Evolutionary conservation across 345 rosid species (phyloP).

Genomic region (Gossypium thurberi): DNA sequence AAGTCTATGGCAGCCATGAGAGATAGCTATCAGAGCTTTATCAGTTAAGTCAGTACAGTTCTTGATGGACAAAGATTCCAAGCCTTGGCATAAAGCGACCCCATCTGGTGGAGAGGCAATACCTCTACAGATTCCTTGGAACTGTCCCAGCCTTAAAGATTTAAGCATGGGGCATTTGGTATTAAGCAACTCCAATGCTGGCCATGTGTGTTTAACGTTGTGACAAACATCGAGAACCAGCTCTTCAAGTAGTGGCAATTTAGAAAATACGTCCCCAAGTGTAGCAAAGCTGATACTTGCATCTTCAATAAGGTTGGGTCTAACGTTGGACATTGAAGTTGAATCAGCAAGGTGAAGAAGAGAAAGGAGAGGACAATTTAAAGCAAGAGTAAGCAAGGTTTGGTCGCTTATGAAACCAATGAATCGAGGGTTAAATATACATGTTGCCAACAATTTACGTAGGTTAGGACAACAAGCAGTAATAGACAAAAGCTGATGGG

Average conservation of each 20-base stretch:
- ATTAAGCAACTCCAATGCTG: slow-evolving; percentile 26
- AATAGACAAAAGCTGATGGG: slow-evolving; percentile 27
- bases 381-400: slow-evolving; percentile 24
- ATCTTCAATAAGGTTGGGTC: slow-evolving; percentile 23
- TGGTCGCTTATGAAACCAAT: slow-evolving; percentile 29
- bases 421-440: slow-evolving; percentile 27
- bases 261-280: slow-evolving; percentile 20
- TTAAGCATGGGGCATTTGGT: slow-evolving; percentile 26
- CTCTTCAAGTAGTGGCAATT: slow-evolving; percentile 32
- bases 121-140: slow-evolving; percentile 31
- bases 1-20: slow-evolving; percentile 25
- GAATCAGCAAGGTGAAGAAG: slow-evolving; percentile 34
- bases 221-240: slow-evolving; percentile 29
- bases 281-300: slow-evolving; percentile 14
- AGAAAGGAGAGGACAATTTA: slow-evolving; percentile 26
- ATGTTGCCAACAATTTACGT: slow-evolving; percentile 20
- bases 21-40: slow-evolving; percentile 30
- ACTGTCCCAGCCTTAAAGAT: slow-evolving; percentile 28
- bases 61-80: slow-evolving; percentile 31
- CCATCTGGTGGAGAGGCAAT: slow-evolving; percentile 30
- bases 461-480: slow-evolving; percentile 30
- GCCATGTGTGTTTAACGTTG: slow-evolving; percentile 24
- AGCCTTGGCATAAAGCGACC: slow-evolving; percentile 27
- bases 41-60: slow-evolving; percentile 33
- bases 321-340: slow-evolving; percentile 7